Evolutionary conservation across 169 alveolate genomes (phyloP).

Genomic region (Cyclospora cayetanensis): DNA sequence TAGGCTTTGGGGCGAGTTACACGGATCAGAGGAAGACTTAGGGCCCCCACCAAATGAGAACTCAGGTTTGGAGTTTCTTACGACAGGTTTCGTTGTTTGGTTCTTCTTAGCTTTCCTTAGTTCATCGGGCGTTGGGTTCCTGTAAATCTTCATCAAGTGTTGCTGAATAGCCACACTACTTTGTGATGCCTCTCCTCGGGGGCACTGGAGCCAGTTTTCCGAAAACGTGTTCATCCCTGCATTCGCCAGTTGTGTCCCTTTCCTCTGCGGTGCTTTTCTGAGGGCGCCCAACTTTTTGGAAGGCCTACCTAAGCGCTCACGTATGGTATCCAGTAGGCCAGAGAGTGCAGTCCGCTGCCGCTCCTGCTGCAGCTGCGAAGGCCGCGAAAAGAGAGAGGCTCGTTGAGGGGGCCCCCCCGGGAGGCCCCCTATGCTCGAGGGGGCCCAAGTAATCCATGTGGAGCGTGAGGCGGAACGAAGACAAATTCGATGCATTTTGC

Average conservation of each 20-base stretch:
- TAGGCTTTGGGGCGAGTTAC: constrained; percentile 12
- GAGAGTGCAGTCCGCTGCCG: neutral
- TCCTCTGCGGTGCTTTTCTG: neutral
- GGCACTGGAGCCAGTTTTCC: no score
- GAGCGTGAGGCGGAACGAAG: no score
- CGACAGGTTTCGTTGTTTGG: neutral
- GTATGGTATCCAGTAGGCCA: neutral
- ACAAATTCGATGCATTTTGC: no score
- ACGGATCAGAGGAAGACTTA: neutral
- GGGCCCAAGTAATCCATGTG: no score
- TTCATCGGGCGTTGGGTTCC: neutral
- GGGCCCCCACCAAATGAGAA: neutral
- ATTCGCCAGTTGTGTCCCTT: no score
- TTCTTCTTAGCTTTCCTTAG: neutral
- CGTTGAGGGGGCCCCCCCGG: neutral
- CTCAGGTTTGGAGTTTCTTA: constrained; percentile 16
- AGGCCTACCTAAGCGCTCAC: neutral
- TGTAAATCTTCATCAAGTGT: neutral
- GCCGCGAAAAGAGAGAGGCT: neutral
- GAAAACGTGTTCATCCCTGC: no score
- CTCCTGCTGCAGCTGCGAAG: constrained; percentile 37
- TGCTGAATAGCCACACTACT: neutral
- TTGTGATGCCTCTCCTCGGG: neutral
- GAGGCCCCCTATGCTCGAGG: neutral
- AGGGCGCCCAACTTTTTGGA: neutral